Evolutionary conservation across 2,329 filamentous ascomycete genomes (phyloP).

Genomic region (Rasamsonia emersonii): DNA sequence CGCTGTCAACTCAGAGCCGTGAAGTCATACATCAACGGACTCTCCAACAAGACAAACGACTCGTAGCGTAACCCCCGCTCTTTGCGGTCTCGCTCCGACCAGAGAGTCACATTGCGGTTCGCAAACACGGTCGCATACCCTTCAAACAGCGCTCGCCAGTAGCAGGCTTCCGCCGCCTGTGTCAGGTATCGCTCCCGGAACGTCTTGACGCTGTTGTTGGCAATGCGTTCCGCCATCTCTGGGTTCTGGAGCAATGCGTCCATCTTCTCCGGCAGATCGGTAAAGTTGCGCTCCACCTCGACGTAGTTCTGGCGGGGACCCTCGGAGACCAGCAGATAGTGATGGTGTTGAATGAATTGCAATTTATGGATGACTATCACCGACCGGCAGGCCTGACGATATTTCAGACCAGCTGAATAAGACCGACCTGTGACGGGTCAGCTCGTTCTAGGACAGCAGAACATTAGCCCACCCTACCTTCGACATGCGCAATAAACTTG

Average conservation of each 20-base stretch:
- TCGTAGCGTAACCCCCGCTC: conserved; percentile 21
- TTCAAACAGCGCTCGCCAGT: conserved; percentile 40
- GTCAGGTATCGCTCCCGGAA: conserved; percentile 45
- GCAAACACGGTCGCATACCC: conserved; percentile 20
- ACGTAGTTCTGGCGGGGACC: conserved; percentile 42
- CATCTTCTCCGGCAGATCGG: conserved; percentile 41
- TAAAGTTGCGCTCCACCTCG: conserved; percentile 44
- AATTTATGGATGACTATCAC: conserved; percentile 42
- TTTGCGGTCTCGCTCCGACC: conserved; percentile 8
- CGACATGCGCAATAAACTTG: conserved; percentile 45
- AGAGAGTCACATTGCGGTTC: conserved; percentile 12
- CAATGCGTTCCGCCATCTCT: conserved; percentile 35
- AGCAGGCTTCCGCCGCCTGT: conserved; percentile 43
- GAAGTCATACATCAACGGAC: too few relatives aligned
- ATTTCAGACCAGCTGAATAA: conserved; percentile 44
- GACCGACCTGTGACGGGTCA: too few relatives aligned
- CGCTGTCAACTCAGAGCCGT: too few relatives aligned
- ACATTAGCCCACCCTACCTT: too few relatives aligned
- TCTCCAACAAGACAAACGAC: conserved; percentile 22
- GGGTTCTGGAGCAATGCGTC: conserved; percentile 29
- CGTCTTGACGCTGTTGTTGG: conserved; percentile 35
- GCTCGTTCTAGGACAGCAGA: too few relatives aligned
- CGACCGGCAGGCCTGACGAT: conserved; percentile 41
- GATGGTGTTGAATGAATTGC: conserved; percentile 41
- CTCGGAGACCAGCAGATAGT: conserved; percentile 34